Percentiles rank a stretch among this genome's conserved stretches.
These are phyloP conservation scores for Lentinula aciculospora DNA, from an alignment of 768 basidiomycete species.

Conservation along the genomic window DNA sequence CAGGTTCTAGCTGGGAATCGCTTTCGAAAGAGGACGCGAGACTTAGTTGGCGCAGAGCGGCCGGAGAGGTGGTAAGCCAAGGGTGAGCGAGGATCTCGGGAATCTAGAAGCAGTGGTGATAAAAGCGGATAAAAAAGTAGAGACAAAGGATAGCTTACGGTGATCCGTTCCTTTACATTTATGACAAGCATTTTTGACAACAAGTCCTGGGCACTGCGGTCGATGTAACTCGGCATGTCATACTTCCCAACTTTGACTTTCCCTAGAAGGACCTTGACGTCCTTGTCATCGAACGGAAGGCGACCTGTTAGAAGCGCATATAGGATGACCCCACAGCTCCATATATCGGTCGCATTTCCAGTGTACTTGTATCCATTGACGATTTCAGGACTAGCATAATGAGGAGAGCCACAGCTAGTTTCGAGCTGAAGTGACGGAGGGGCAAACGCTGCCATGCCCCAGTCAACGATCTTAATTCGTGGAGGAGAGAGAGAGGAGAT, in stretches of 20 bases:
- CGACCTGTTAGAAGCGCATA: conserved; percentile 86
- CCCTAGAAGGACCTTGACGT: conserved; percentile 64
- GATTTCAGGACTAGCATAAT: conserved; percentile 96
- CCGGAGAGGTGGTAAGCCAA: conserved; percentile 53
- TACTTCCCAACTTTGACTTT: conserved; percentile 89
- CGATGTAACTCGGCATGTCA: conserved; percentile 75
- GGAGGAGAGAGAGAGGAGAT: conserved; percentile 78
- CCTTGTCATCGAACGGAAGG: conserved; percentile 93
- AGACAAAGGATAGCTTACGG: conserved; percentile 41
- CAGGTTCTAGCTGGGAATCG: conserved; percentile 16
- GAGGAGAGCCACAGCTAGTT: conserved; percentile 94
- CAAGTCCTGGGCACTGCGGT: conserved; percentile 80
- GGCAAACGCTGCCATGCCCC: conserved; percentile 97
- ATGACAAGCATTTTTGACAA: conserved; percentile 85
- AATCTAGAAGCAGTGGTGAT: conserved; percentile 47
- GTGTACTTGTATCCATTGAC: conserved; percentile 86
- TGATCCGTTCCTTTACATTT: conserved; percentile 73
- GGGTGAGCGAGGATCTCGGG: conserved; percentile 82
- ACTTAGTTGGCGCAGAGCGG: conserved; percentile 15
- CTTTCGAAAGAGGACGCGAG: conserved; percentile 8
- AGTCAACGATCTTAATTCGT: conserved; percentile 94
- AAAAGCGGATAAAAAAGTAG: background rate
- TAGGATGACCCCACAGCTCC: conserved; percentile 94
- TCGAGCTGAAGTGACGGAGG: conserved; percentile 80
- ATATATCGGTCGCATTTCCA: conserved; percentile 90